These are phyloP conservation scores for Cicer pinnatifidum DNA, from an alignment of 306 rosid species.

Conservation along the genomic window DNA sequence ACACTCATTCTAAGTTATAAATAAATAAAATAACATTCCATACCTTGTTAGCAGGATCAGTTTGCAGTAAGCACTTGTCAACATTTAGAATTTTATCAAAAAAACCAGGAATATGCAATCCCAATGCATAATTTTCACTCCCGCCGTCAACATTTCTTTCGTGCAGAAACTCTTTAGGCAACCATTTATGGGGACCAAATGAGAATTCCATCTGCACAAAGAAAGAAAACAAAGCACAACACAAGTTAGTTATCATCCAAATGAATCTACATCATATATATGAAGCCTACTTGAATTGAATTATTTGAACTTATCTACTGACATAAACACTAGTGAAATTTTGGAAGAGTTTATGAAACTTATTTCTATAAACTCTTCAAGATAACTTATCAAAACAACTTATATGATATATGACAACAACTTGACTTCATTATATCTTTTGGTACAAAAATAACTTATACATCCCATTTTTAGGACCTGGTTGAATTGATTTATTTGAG, in stretches of 20 bases:
- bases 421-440: no score
- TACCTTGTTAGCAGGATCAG: conserved; percentile 81
- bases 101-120: conserved; percentile 85
- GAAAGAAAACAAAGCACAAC: conserved; percentile 22
- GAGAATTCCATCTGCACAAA: conserved; percentile 92
- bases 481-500: no score
- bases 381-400: no score
- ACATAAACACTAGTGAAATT: no score
- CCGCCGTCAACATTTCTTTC: conserved; percentile 55
- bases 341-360: no score
- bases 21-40: background rate
- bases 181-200: conserved; percentile 80
- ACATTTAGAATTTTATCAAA: conserved; percentile 78
- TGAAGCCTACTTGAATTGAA: no score
- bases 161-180: conserved; percentile 60
- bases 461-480: no score
- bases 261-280: background rate
- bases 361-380: no score
- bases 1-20: background rate
- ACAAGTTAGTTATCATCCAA: background rate
- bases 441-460: no score
- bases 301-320: no score
- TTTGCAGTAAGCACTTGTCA: conserved; percentile 81
- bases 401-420: no score
- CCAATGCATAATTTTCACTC: conserved; percentile 62